Base-by-base conservation (phyloP, 176 grass and related monocot species). In the Oryza meyeriana region DNA sequence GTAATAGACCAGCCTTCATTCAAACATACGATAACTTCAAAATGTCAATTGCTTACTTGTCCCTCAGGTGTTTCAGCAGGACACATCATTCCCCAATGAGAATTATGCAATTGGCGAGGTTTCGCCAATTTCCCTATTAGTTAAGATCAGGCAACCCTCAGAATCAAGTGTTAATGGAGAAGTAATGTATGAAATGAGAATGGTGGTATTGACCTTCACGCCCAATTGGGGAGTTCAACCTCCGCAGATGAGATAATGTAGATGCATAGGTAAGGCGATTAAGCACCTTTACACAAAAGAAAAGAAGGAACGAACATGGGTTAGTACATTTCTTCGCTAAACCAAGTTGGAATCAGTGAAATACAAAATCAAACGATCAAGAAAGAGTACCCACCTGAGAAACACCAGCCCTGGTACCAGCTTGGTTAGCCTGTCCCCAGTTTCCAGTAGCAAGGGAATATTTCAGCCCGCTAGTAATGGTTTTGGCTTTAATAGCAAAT, bases 401-500 rank as follows among this genome's bases (percentile, higher is more conserved):
- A 72, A 99, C 96, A 57, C 96, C 96, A 8, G 96, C 93, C 80
- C 94, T 89, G 57, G 91, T 97, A 74, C 91, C 91, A 91, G 91
- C 94, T 90, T 94, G 94, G 86, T 97, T 97, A 78, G 91, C 91
- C 59, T 97, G 91, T 25, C 91, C 94, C 94, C 89, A 97, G 64
- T 97, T 97, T 78, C 91, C 89, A 76, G 91, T 97, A 89, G 91
- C 94, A 82, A 94, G 91, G 10, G 89, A 94, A 68, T 94, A 94
- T 80, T 94, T 94, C 75, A 97, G 87, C 18, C 87, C 89, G 71
- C 93, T 99, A 28, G 96, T 99, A 61, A 99, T 62, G 44, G 96
- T 99, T 89, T 99, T 99, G 47, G 96, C 96, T 91, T 99, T 95
- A 69, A 99, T 99, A n/a, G 93, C 93, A 80, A 95, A 99, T 95